Evolutionary conservation across 2,329 filamentous ascomycete species (phyloP).

Genomic region (Aureobasidium sp.): DNA sequence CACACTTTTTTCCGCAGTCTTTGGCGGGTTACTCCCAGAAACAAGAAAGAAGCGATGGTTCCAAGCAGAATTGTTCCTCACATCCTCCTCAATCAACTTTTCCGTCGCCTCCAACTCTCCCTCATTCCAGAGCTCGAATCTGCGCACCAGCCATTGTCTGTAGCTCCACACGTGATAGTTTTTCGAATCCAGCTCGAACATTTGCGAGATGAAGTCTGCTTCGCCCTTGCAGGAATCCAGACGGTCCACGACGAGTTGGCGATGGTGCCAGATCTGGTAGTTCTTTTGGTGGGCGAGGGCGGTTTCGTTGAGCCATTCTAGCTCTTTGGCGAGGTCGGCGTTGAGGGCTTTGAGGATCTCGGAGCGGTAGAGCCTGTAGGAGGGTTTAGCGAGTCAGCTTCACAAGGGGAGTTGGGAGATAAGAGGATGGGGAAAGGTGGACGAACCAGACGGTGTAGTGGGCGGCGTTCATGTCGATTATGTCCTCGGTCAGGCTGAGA

Average conservation of each 20-base stretch:
- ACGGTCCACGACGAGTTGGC: conserved; percentile 51
- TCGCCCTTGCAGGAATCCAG: conserved; percentile 59
- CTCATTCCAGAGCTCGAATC: conserved; percentile 50
- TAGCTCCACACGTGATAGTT: conserved; percentile 99
- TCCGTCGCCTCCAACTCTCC: conserved; percentile 64
- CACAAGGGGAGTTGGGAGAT: neutral
- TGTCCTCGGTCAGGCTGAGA: conserved; percentile 74
- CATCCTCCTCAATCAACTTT: conserved; percentile 65
- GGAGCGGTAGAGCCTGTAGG: conserved; percentile 70
- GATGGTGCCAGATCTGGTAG: conserved; percentile 90
- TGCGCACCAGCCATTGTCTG: conserved; percentile 67
- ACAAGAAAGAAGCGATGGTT: conserved; percentile 94
- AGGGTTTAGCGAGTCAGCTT: neutral
- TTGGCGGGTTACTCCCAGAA: conserved; percentile 52
- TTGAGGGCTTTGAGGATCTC: conserved; percentile 64
- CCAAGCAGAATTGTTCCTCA: conserved; percentile 96
- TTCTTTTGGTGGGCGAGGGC: conserved; percentile 86
- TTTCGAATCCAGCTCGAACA: conserved; percentile 82
- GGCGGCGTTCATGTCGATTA: conserved; percentile 89
- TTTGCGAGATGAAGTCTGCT: conserved; percentile 65
- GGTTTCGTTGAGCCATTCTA: conserved; percentile 78
- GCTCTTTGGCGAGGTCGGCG: conserved; percentile 61
- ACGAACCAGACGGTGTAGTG: conserved; percentile 92
- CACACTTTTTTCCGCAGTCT: conserved; percentile 43
- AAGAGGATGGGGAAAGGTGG: neutral